A percentile compares a stretch with the other conserved stretches of the same genome.
These are phyloP conservation scores for Saccharomycodes ludwigii DNA, from an alignment of 805 yeast species.

Conservation along the genomic window DNA sequence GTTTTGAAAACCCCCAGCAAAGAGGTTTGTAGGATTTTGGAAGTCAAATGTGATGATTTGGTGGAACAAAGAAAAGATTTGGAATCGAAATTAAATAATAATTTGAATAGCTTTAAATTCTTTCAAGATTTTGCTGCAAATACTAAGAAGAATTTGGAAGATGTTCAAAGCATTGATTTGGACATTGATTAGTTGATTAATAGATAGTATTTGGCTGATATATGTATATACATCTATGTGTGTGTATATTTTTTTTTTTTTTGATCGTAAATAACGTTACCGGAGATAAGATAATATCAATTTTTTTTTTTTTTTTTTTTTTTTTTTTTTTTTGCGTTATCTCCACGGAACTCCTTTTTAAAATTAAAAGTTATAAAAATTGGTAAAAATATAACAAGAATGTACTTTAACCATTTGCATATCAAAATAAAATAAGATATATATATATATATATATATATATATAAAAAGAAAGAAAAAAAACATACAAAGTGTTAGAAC, in stretches of 20 bases:
- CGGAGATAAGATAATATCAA: no score
- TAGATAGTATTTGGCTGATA: background rate
- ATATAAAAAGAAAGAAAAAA: background rate
- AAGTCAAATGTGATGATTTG: conserved; percentile 18
- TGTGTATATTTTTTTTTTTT: no score
- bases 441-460: background rate
- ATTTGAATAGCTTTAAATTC: conserved; percentile 16
- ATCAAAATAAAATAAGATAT: background rate
- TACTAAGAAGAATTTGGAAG: conserved; percentile 2
- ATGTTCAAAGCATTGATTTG: background rate
- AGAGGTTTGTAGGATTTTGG: conserved; percentile 4
- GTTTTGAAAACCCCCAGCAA: conserved; percentile 71
- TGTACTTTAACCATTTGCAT: no score
- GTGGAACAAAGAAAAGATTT: conserved; percentile 18
- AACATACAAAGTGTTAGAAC: no score
- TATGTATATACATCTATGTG: no score
- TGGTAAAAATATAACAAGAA: no score
- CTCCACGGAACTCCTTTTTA: background rate
- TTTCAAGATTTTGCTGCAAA: conserved; percentile 15
- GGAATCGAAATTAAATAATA: conserved; percentile 15
- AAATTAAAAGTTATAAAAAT: no score
- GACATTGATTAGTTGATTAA: background rate
- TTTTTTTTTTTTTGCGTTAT: no score
- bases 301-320: no score
- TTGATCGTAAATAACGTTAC: no score